These are phyloP conservation scores for Chlamydomonas incerta DNA, from an alignment of 139 green algal species.

Conservation along the genomic window DNA sequence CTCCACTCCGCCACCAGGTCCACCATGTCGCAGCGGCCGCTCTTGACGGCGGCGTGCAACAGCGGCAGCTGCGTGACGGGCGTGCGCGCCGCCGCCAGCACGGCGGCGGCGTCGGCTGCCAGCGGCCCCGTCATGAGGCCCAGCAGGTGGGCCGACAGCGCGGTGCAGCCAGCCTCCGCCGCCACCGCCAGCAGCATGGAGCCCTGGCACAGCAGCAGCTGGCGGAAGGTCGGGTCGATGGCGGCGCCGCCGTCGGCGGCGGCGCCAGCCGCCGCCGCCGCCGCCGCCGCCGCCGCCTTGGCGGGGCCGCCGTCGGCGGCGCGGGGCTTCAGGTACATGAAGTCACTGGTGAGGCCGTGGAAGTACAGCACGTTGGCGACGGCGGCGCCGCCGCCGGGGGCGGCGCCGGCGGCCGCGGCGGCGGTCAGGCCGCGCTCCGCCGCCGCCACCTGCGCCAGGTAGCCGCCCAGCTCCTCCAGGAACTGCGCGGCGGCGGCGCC, in stretches of 20 bases:
- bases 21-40: not conserved
- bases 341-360: slow-evolving; percentile 9
- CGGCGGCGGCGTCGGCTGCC: not conserved
- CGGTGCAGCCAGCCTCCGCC: slow-evolving; percentile 20
- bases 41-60: slow-evolving; percentile 37
- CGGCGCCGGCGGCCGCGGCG: not conserved
- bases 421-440: not conserved
- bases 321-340: slow-evolving; percentile 25
- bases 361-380: slow-evolving; percentile 31
- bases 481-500: not conserved
- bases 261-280: not conserved
- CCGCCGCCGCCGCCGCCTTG: not conserved
- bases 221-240: not conserved
- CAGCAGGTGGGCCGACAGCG: not conserved
- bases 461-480: slow-evolving; percentile 24
- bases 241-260: not conserved
- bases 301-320: not conserved
- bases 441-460: slow-evolving; percentile 16
- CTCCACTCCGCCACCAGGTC: slow-evolving; percentile 14
- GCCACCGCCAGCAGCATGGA: slow-evolving; percentile 26
- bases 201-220: slow-evolving; percentile 17
- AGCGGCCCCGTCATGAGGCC: not conserved
- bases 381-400: not conserved
- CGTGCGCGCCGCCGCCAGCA: slow-evolving; percentile 7
- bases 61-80: slow-evolving; percentile 30